Conservation (phyloP, 176 grass and related monocot genomes). For the Guadua angustifolia region DNA sequence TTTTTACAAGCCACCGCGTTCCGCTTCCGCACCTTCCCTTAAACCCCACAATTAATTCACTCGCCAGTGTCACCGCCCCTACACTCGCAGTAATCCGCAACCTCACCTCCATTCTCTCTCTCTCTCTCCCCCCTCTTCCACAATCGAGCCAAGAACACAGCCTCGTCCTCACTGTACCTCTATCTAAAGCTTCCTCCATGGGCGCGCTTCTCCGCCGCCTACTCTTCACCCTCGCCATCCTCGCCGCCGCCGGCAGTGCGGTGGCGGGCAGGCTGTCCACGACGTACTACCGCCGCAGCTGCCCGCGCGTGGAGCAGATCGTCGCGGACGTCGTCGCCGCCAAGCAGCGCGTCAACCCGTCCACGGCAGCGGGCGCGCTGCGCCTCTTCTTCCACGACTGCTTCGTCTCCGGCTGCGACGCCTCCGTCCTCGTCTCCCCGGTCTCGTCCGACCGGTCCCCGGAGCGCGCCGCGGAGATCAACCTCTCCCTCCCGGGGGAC, state of each 20-base stretch:
- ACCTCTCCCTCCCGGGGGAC: constrained; percentile 85
- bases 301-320: constrained; percentile 72
- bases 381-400: constrained; percentile 99
- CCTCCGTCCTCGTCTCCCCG: constrained; percentile 70
- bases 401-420: constrained; percentile 89
- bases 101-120: background rate
- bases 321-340: constrained; percentile 58
- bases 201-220: constrained; percentile 27
- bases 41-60: constrained; percentile 53
- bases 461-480: constrained; percentile 83
- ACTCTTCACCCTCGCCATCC: constrained; percentile 27
- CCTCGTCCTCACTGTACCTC: background rate
- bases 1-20: too few relatives aligned
- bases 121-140: constrained; percentile 18
- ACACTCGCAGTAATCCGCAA: constrained; percentile 18
- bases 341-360: constrained; percentile 82
- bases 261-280: constrained; percentile 44
- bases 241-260: background rate
- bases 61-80: background rate
- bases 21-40: background rate
- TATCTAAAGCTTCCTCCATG: constrained; percentile 25
- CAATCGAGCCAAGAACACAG: constrained; percentile 17
- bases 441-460: constrained; percentile 29
- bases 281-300: constrained; percentile 70
- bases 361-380: constrained; percentile 77